These are phyloP conservation scores for Ormosia emarginata DNA, from an alignment of 306 rosid species.

Conservation along the genomic window DNA sequence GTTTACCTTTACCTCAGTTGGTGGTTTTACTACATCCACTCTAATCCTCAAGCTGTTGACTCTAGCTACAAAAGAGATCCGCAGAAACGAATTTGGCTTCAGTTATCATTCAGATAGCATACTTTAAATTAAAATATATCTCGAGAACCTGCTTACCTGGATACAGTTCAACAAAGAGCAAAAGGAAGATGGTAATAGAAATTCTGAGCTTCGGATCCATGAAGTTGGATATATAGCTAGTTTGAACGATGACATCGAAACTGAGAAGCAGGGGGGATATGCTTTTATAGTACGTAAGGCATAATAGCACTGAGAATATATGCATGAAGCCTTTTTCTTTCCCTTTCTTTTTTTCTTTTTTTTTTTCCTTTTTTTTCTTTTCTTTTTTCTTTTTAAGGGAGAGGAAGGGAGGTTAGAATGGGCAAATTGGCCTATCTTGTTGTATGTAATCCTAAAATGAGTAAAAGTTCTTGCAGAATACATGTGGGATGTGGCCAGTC, in stretches of 20 bases:
- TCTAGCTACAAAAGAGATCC: constrained; percentile 37
- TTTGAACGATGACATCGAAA: neutral
- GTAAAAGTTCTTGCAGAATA: neutral
- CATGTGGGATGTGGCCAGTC: neutral
- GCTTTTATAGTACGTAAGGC: constrained; percentile 18
- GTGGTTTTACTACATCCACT: constrained; percentile 23
- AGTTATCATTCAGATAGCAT: neutral
- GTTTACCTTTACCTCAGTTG: constrained; percentile 46
- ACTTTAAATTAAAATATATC: neutral
- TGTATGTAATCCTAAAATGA: neutral
- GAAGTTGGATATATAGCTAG: constrained; percentile 12
- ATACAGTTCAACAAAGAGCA: constrained; percentile 36
- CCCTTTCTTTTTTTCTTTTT: neutral
- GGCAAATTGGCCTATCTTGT: neutral
- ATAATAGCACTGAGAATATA: neutral
- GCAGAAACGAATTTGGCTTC: neutral
- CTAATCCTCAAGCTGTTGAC: constrained; percentile 27
- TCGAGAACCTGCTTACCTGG: constrained; percentile 38
- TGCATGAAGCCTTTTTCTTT: constrained; percentile 4
- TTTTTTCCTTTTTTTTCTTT: neutral
- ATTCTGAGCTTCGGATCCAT: constrained; percentile 31
- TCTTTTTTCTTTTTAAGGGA: neutral
- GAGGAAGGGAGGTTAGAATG: constrained; percentile 7
- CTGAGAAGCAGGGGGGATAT: neutral
- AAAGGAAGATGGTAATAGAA: constrained; percentile 25